Conservation (phyloP, 495 filamentous ascomycete genomes). For the Penicillium ochrochloron region DNA sequence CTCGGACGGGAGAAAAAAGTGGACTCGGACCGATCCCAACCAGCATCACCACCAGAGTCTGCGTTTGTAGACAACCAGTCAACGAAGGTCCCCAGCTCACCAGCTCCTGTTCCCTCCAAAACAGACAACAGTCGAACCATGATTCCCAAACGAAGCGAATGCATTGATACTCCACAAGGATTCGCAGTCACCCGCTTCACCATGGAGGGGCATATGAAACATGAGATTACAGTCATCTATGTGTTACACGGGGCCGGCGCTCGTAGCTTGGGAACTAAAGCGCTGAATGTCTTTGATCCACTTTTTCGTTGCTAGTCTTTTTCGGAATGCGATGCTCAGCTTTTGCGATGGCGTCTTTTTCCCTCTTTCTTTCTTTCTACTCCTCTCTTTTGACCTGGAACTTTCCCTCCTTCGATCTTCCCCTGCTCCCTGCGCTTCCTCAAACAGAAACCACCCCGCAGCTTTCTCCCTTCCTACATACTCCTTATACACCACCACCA, state of each 20-base stretch:
- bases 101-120: background rate
- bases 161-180: slow-evolving; percentile 10
- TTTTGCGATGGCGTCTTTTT: slow-evolving; percentile 16
- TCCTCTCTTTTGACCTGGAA: slow-evolving; percentile 14
- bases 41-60: background rate
- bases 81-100: background rate
- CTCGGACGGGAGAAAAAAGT: slow-evolving; percentile 8
- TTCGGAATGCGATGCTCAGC: slow-evolving; percentile 24
- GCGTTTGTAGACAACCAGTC: background rate
- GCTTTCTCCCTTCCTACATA: slow-evolving; percentile 26
- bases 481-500: slow-evolving; percentile 9
- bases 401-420: slow-evolving; percentile 16
- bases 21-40: background rate
- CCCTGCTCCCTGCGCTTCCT: slow-evolving; percentile 22
- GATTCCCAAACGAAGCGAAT: background rate
- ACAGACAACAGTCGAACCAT: background rate
- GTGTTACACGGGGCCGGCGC: slow-evolving; percentile 35
- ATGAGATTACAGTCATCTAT: slow-evolving; percentile 38
- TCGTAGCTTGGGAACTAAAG: slow-evolving; percentile 29
- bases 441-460: slow-evolving; percentile 9
- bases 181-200: slow-evolving; percentile 1
- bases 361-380: slow-evolving; percentile 19
- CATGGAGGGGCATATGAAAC: slow-evolving; percentile 17
- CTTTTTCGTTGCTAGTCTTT: slow-evolving; percentile 33
- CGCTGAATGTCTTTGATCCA: slow-evolving; percentile 35